Evolutionary conservation across 805 yeast species (phyloP).

Genomic region (Teunomyces panamensis): DNA sequence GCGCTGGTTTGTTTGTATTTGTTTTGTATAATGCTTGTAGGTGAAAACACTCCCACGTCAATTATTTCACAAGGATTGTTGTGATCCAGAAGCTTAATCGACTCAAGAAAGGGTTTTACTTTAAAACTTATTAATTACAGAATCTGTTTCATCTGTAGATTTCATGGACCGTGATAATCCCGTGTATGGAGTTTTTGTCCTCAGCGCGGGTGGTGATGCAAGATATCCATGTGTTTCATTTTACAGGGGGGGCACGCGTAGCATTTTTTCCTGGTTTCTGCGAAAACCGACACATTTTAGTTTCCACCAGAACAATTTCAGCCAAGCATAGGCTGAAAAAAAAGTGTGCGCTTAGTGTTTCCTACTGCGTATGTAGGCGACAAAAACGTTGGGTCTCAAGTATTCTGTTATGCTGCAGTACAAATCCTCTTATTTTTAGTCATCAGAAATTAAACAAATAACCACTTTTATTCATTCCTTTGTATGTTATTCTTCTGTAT

Average conservation of each 20-base stretch:
- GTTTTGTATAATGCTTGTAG: background rate
- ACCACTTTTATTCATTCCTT: background rate
- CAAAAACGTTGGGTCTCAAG: background rate
- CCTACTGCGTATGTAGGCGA: background rate
- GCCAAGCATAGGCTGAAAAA: background rate
- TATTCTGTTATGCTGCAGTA: background rate
- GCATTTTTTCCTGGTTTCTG: background rate
- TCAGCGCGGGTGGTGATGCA: background rate
- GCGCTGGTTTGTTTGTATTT: constrained; percentile 2
- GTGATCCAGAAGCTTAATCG: no score
- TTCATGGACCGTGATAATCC: no score
- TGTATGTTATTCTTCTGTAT: background rate
- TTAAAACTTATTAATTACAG: no score
- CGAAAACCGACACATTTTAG: background rate
- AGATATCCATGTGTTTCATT: background rate
- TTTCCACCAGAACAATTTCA: background rate
- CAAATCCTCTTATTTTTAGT: background rate
- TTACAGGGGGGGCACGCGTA: background rate
- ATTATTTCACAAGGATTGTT: no score
- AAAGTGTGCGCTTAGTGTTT: background rate
- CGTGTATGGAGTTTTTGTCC: background rate
- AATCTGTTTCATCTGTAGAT: no score
- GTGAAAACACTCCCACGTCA: no score
- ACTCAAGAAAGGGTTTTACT: no score
- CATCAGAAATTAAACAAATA: background rate